A percentile compares a stretch with the other conserved stretches of the same genome.
Evolutionary conservation across 2,329 filamentous ascomycete genomes (phyloP).

Genomic region (Claviceps pusilla): DNA sequence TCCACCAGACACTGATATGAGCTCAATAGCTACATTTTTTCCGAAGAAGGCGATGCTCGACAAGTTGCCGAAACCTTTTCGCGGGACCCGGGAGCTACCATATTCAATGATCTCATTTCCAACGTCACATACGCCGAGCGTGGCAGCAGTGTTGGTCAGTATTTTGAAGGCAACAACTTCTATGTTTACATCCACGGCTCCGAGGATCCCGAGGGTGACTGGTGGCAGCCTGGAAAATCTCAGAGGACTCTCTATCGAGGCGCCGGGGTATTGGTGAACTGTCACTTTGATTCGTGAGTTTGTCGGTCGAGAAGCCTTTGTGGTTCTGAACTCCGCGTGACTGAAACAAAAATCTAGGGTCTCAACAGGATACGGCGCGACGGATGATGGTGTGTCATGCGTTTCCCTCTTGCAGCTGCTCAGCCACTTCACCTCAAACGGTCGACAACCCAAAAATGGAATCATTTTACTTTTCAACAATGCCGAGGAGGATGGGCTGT

Average conservation of each 20-base stretch:
- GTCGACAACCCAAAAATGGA: constrained; percentile 60
- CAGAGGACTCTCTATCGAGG: constrained; percentile 36
- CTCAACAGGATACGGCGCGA: constrained; percentile 81
- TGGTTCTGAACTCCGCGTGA: neutral
- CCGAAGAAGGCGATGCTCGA: neutral
- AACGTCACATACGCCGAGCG: constrained; percentile 52
- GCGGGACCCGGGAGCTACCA: constrained; percentile 30
- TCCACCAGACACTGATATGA: neutral
- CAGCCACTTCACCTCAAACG: constrained; percentile 63
- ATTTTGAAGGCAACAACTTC: constrained; percentile 87
- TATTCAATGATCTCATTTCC: constrained; percentile 66
- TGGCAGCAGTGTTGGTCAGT: constrained; percentile 34
- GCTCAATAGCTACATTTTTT: neutral
- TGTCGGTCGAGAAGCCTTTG: no score
- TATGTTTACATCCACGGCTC: constrained; percentile 79
- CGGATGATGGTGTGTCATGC: constrained; percentile 83
- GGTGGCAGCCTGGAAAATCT: constrained; percentile 45
- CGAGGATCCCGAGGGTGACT: constrained; percentile 55
- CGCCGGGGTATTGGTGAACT: constrained; percentile 80
- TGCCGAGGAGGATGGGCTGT: constrained; percentile 83
- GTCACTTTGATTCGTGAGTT: constrained; percentile 66
- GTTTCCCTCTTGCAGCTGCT: constrained; percentile 76
- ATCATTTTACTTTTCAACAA: constrained; percentile 85
- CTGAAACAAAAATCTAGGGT: constrained; percentile 39
- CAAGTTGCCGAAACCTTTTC: neutral